Evolutionary conservation across 2,329 filamentous ascomycete species (phyloP).

Genomic region (Mycosphaerelloides madeirae): DNA sequence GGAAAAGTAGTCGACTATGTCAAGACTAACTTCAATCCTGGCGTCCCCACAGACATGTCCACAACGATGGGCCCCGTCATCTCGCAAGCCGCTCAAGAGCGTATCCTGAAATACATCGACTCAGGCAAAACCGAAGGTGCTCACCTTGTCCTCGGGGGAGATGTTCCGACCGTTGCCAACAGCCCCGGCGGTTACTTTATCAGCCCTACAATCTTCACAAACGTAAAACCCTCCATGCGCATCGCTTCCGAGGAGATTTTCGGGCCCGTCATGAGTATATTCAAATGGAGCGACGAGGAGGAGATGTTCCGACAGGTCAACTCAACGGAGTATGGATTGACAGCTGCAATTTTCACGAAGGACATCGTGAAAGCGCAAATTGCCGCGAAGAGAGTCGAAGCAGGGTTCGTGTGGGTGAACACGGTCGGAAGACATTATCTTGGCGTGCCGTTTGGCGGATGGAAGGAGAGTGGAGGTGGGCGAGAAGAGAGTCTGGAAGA

Average conservation of each 20-base stretch:
- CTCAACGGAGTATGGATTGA: constrained; percentile 18
- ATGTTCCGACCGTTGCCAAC: constrained; percentile 49
- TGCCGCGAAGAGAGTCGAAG: constrained; percentile 13
- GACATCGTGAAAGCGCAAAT: constrained; percentile 12
- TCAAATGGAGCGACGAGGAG: constrained; percentile 17
- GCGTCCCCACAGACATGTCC: constrained; percentile 13
- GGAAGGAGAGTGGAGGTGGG: constrained; percentile 16
- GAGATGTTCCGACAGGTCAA: constrained; percentile 15
- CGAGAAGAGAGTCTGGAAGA: constrained; percentile 19
- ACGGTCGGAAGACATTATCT: constrained; percentile 17
- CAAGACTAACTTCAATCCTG: constrained; percentile 13
- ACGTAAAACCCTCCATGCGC: constrained; percentile 21
- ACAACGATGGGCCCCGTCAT: constrained; percentile 20
- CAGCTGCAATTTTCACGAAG: constrained; percentile 14
- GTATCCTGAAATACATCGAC: constrained; percentile 66
- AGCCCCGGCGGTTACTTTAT: constrained; percentile 24
- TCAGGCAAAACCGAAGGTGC: constrained; percentile 50
- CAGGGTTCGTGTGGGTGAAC: constrained; percentile 18
- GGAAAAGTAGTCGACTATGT: constrained; percentile 12
- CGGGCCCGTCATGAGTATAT: constrained; percentile 40
- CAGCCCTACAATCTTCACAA: constrained; percentile 15
- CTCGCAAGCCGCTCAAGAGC: constrained; percentile 38
- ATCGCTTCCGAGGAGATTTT: constrained; percentile 59
- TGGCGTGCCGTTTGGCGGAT: constrained; percentile 19
- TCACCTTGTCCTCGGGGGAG: constrained; percentile 22